Conservation (phyloP, 2,329 filamentous ascomycete species). For the Pseudofabraea citricarpa region DNA sequence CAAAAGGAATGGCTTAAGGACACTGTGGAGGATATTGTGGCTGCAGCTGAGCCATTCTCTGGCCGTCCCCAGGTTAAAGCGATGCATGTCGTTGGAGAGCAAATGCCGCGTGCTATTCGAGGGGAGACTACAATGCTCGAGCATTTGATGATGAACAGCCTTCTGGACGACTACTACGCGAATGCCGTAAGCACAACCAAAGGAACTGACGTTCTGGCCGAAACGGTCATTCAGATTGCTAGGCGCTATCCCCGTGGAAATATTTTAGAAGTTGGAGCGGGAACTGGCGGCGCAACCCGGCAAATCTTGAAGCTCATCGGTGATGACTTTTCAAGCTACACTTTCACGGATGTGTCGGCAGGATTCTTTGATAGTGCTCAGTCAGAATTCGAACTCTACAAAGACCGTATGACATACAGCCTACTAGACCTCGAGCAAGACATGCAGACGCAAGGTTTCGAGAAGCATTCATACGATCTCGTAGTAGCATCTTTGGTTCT, state of each 20-base stretch:
- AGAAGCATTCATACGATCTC: conserved; percentile 28
- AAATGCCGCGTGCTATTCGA: background rate
- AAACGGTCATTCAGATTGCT: conserved; percentile 3
- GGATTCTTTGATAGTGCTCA: conserved; percentile 31
- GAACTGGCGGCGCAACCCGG: conserved; percentile 36
- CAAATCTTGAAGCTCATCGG: conserved; percentile 28
- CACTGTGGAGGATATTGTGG: background rate
- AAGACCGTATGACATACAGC: conserved; percentile 24
- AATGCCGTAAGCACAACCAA: background rate
- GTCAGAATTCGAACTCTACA: conserved; percentile 17
- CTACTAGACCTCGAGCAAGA: conserved; percentile 28
- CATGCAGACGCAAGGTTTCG: conserved; percentile 26
- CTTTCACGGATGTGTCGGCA: conserved; percentile 17
- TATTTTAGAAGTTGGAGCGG: conserved; percentile 37
- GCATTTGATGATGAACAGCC: background rate
- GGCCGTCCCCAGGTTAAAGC: background rate
- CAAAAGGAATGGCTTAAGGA: background rate
- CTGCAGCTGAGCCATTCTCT: background rate
- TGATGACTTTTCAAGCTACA: conserved; percentile 13
- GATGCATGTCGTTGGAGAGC: background rate
- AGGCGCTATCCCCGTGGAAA: conserved; percentile 30
- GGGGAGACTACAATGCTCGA: conserved; percentile 3
- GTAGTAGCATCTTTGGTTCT: conserved; percentile 32
- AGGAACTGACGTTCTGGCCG: background rate
- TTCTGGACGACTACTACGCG: conserved; percentile 3